Evolutionary conservation across 805 yeast species (phyloP).

Genomic region (Spathaspora girioi): DNA sequence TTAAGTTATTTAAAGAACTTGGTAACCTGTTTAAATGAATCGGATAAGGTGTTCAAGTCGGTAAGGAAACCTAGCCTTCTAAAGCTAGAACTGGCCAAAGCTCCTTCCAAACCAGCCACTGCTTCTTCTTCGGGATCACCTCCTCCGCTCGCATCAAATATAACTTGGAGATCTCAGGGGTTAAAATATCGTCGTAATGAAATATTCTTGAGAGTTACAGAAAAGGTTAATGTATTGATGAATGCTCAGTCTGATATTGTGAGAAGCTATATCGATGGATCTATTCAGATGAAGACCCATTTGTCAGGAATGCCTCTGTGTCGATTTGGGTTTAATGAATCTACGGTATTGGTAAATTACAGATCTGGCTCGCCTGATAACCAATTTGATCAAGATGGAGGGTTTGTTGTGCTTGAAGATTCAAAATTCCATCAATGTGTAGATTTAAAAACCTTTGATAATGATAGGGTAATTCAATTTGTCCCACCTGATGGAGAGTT

Average conservation of each 20-base stretch:
- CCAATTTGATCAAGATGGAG: constrained; percentile 30
- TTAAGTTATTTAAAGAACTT: constrained; percentile 20
- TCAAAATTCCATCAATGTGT: constrained; percentile 88
- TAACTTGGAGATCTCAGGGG: constrained; percentile 70
- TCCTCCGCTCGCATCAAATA: constrained; percentile 4
- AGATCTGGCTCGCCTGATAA: background rate
- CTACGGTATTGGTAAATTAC: constrained; percentile 19
- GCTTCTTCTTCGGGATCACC: constrained; percentile 1
- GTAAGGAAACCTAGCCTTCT: constrained; percentile 8
- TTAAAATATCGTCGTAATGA: constrained; percentile 80
- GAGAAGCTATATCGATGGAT: constrained; percentile 73
- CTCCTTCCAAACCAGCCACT: background rate
- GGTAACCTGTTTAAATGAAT: constrained; percentile 1
- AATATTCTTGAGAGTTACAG: constrained; percentile 71
- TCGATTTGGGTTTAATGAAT: constrained; percentile 71
- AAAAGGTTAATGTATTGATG: constrained; percentile 68
- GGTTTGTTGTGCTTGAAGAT: constrained; percentile 62
- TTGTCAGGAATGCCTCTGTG: constrained; percentile 83
- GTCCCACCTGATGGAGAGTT: constrained; percentile 87
- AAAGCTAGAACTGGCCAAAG: constrained; percentile 1
- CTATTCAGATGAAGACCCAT: constrained; percentile 64
- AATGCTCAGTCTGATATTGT: constrained; percentile 61
- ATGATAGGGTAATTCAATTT: constrained; percentile 62
- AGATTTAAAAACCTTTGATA: constrained; percentile 62
- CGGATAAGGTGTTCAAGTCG: constrained; percentile 16